Conservation (phyloP, 2,329 filamentous ascomycete species). For the Colletotrichum nymphaeae region DNA sequence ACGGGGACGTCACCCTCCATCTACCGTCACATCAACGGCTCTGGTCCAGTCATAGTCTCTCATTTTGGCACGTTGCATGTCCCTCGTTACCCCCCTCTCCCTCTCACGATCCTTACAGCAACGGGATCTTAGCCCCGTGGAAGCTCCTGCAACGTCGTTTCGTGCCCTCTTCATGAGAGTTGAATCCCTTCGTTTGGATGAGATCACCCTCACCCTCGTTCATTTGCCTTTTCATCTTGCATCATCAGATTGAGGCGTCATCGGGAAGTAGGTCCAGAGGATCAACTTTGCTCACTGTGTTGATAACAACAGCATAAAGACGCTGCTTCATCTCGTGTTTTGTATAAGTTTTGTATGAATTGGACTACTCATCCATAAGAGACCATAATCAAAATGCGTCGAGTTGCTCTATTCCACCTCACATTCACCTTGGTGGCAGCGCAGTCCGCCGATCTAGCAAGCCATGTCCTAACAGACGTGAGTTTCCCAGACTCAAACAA, state of each 20-base stretch:
- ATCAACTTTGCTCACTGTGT: neutral
- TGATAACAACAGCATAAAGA: neutral
- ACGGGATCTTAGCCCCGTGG: slow-evolving; percentile 16
- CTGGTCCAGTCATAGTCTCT: slow-evolving; percentile 29
- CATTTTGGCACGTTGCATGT: slow-evolving; percentile 26
- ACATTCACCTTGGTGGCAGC: slow-evolving; percentile 7
- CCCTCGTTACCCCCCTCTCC: slow-evolving; percentile 13
- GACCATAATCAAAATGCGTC: neutral
- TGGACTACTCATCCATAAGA: neutral
- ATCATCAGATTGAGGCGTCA: neutral
- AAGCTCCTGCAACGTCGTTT: slow-evolving; percentile 27
- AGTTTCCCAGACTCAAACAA: slow-evolving; percentile 28
- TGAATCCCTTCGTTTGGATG: neutral
- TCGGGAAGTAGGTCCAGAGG: neutral
- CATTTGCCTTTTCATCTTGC: neutral
- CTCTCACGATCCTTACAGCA: slow-evolving; percentile 6
- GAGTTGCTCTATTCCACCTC: slow-evolving; percentile 11
- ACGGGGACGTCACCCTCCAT: slow-evolving; percentile 2
- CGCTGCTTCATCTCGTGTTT: neutral
- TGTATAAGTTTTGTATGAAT: neutral
- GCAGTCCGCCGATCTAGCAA: slow-evolving; percentile 42
- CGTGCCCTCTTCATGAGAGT: neutral
- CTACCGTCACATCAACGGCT: neutral
- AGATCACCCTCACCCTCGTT: neutral
- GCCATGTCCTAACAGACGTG: slow-evolving; percentile 50